A percentile compares a stretch with the other conserved stretches of the same genome.
phyloP scores from a whole-genome alignment of 2,329 filamentous ascomycete genomes.

The Aspergillus oerlinghausenensis region DNA sequence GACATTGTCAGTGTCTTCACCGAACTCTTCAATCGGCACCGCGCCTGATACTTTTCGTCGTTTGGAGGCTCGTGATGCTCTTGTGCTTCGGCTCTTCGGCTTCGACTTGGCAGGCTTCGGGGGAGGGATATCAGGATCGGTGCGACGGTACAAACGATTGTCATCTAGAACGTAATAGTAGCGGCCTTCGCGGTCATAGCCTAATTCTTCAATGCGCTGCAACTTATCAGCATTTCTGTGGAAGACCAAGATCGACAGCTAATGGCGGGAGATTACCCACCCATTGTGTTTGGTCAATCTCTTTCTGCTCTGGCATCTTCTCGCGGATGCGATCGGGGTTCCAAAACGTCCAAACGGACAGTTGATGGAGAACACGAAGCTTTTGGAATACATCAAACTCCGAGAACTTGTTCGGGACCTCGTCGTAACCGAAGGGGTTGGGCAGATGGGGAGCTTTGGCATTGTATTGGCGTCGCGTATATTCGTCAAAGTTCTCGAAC shows the following conservation, averaged over 20 bases:
- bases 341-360: constrained; percentile 83
- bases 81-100: constrained; percentile 61
- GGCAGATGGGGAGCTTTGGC: constrained; percentile 66
- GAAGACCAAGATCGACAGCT: not conserved
- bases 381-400: constrained; percentile 81
- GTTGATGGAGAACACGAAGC: constrained; percentile 73
- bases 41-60: constrained; percentile 53
- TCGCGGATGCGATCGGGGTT: constrained; percentile 84
- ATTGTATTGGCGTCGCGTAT: constrained; percentile 81
- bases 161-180: constrained; percentile 90
- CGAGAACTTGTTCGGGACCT: constrained; percentile 67
- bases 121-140: constrained; percentile 64
- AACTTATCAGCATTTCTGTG: constrained; percentile 10
- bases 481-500: constrained; percentile 85
- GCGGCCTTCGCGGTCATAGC: constrained; percentile 83
- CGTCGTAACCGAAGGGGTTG: constrained; percentile 82
- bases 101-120: constrained; percentile 57
- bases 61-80: constrained; percentile 65
- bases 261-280: constrained; percentile 46
- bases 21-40: constrained; percentile 38
- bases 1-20: constrained; percentile 41
- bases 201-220: constrained; percentile 48
- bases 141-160: constrained; percentile 83
- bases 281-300: constrained; percentile 78
- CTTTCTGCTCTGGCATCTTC: constrained; percentile 76